Conservation (phyloP, 2,329 filamentous ascomycete genomes). For the Boeremia lycopersici region DNA sequence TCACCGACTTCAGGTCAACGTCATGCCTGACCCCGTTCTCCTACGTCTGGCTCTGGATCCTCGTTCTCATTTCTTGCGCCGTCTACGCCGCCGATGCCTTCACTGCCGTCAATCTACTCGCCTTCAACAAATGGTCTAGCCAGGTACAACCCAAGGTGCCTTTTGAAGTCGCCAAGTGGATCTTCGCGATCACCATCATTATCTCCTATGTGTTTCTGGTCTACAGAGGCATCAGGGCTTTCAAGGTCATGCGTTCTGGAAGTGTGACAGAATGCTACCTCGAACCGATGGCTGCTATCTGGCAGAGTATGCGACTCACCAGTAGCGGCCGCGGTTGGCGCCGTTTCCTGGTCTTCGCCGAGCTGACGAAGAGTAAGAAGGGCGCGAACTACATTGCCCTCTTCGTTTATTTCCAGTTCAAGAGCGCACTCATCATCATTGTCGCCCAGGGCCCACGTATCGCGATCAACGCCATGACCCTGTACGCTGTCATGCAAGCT, state of each 20-base stretch:
- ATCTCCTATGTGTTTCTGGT: constrained; percentile 82
- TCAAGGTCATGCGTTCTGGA: constrained; percentile 79
- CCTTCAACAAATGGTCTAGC: constrained; percentile 87
- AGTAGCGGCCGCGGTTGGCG: constrained; percentile 76
- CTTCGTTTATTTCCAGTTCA: constrained; percentile 86
- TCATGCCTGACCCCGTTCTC: constrained; percentile 79
- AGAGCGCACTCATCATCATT: constrained; percentile 82
- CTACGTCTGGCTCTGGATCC: constrained; percentile 84
- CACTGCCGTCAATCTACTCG: constrained; percentile 88
- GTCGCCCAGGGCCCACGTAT: constrained; percentile 92
- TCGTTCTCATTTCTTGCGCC: constrained; percentile 76
- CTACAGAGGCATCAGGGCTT: constrained; percentile 80
- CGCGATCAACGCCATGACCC: constrained; percentile 85
- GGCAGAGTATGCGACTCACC: constrained; percentile 81
- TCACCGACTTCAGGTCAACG: constrained; percentile 78
- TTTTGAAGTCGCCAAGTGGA: constrained; percentile 85
- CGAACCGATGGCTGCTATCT: constrained; percentile 81
- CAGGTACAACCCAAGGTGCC: constrained; percentile 79
- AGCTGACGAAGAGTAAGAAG: constrained; percentile 89
- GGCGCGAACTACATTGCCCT: constrained; percentile 88
- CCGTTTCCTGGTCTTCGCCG: constrained; percentile 89
- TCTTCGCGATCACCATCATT: constrained; percentile 92
- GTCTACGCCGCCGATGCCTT: constrained; percentile 93
- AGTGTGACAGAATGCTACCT: constrained; percentile 92
- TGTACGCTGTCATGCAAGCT: constrained; percentile 81